phyloP scores from a whole-genome alignment of 352 stramenopile genomes.

The Phytophthora capsici region DNA sequence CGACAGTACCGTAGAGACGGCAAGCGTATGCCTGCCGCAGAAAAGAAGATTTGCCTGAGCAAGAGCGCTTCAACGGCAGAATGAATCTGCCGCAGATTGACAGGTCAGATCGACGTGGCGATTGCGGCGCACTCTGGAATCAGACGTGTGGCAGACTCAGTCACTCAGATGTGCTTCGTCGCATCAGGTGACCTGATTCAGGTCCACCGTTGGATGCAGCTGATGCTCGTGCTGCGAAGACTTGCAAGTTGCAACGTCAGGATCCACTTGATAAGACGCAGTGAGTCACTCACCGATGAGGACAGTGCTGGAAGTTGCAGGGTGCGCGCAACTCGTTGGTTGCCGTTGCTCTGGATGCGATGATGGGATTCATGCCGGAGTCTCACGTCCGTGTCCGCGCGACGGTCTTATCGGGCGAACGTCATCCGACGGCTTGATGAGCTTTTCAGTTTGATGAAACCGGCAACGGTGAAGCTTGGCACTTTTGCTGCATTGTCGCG shows the following conservation, averaged over 20 bases:
- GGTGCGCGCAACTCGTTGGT: neutral
- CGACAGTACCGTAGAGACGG: constrained; percentile 3
- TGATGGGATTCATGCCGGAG: neutral
- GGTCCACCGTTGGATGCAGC: neutral
- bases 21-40: no score
- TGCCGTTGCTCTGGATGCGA: neutral
- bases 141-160: constrained; percentile 13
- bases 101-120: no score
- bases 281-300: neutral
- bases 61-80: constrained; percentile 3
- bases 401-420: constrained; percentile 4
- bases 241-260: constrained; percentile 3
- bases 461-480: neutral
- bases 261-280: neutral
- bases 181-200: no score
- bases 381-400: neutral
- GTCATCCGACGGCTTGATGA: neutral
- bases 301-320: neutral
- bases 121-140: constrained; percentile 2
- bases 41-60: neutral
- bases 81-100: neutral
- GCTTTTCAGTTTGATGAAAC: neutral
- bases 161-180: constrained; percentile 17
- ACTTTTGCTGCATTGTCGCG: no score
- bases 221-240: constrained; percentile 9